Conservation (phyloP, 306 rosid genomes). For the Pueraria montana region DNA sequence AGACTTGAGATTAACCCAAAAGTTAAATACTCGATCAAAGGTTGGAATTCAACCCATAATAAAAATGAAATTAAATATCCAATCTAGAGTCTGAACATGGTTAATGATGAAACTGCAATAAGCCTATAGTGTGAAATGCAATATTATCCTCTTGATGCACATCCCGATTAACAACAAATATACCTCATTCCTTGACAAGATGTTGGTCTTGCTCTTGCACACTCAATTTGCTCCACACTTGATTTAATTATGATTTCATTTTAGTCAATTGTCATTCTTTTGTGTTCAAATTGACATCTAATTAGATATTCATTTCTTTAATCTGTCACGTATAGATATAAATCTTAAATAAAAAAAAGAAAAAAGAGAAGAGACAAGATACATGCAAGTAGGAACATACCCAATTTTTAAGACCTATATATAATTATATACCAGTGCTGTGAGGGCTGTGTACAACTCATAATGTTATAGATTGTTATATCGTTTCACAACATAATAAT, state of each 20-base stretch:
- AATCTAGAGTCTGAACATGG: too few species aligned
- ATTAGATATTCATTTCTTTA: conserved; percentile 1
- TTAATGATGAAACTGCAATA: too few species aligned
- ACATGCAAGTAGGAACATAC: conserved; percentile 40
- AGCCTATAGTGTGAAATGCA: too few species aligned
- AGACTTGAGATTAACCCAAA: too few species aligned
- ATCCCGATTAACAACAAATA: too few species aligned
- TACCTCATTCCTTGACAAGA: too few species aligned
- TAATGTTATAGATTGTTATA: conserved; percentile 47
- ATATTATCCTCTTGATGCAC: too few species aligned
- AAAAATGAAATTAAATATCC: too few species aligned
- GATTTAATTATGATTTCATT: background rate
- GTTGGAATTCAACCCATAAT: too few species aligned
- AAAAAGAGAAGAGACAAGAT: background rate
- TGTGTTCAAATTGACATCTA: background rate
- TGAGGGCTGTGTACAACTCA: conserved; percentile 62
- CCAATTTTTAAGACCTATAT: conserved; percentile 38
- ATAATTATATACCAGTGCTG: background rate
- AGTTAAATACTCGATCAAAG: too few species aligned
- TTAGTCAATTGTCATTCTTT: background rate
- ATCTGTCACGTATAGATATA: background rate
- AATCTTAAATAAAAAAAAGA: background rate
- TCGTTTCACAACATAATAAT: background rate
- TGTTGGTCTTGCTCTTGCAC: too few species aligned
- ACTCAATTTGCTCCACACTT: conserved; percentile 3